phyloP scores from a whole-genome alignment of 2,329 filamentous ascomycete genomes.

The Xenosphaeropsis pyriputrescens region DNA sequence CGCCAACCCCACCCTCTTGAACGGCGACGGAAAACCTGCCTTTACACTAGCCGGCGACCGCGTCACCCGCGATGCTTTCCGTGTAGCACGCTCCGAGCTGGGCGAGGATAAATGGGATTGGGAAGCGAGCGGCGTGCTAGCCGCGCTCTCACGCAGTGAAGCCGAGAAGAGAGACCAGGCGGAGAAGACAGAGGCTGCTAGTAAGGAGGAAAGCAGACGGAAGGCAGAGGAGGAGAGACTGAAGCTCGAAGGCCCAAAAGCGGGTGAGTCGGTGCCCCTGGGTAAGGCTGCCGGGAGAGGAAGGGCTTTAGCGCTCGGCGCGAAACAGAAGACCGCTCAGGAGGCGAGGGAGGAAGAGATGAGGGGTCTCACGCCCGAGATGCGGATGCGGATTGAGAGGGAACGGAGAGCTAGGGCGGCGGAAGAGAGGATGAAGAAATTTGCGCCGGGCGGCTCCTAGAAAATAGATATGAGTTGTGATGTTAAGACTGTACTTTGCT shows the following conservation, averaged over 20 bases:
- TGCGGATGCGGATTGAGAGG: slow-evolving; percentile 69
- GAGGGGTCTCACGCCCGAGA: slow-evolving; percentile 76
- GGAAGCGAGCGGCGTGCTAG: slow-evolving; percentile 59
- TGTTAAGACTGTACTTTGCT: no score
- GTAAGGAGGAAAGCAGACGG: slow-evolving; percentile 55
- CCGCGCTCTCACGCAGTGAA: slow-evolving; percentile 55
- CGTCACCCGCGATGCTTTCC: slow-evolving; percentile 78
- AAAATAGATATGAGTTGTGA: no score
- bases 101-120: slow-evolving; percentile 69
- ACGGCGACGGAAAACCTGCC: slow-evolving; percentile 64
- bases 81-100: slow-evolving; percentile 69
- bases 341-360: slow-evolving; percentile 74
- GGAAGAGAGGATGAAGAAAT: slow-evolving; percentile 64
- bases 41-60: slow-evolving; percentile 84
- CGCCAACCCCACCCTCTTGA: slow-evolving; percentile 59
- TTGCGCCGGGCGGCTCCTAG: slow-evolving; percentile 23
- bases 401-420: slow-evolving; percentile 84
- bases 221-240: slow-evolving; percentile 63
- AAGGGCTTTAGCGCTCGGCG: slow-evolving; percentile 37
- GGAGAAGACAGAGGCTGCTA: slow-evolving; percentile 55
- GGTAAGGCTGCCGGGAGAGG: slow-evolving; percentile 25
- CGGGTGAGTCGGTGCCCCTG: slow-evolving; percentile 23
- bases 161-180: slow-evolving; percentile 53
- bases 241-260: slow-evolving; percentile 47
- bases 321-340: slow-evolving; percentile 56